Conservation (phyloP, 257 asterid species). For the Solanum gracilifrons region DNA sequence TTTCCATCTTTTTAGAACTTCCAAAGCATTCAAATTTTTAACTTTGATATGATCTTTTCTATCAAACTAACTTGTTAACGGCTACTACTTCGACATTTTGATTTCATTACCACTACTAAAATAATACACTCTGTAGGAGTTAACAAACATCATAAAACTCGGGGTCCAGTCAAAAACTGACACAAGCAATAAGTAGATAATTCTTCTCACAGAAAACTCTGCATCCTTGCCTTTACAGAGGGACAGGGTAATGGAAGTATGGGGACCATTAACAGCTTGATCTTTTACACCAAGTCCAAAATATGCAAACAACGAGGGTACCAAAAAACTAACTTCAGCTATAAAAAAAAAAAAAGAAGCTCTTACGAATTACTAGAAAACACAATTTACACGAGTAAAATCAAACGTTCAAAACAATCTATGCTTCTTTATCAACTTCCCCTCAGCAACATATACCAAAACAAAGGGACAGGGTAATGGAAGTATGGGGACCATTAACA, state of each 20-base stretch:
- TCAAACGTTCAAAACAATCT: not conserved
- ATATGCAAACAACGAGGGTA: not conserved
- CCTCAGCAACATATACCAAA: not conserved
- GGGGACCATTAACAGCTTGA: not conserved
- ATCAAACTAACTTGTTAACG: not conserved
- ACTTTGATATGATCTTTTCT: not conserved
- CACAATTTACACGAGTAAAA: not conserved
- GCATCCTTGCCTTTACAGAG: not conserved
- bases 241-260: not conserved
- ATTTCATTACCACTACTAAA: not conserved
- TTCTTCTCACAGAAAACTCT: not conserved
- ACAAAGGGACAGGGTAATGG: not conserved
- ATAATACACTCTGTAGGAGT: not conserved
- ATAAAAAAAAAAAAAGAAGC: not conserved
- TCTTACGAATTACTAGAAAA: not conserved
- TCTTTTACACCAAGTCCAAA: not conserved
- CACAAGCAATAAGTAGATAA: not conserved
- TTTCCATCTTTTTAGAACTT: not conserved
- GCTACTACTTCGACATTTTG: not conserved
- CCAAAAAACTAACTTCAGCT: not conserved
- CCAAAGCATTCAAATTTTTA: not conserved
- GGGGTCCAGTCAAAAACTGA: not conserved
- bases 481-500: not conserved
- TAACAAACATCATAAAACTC: not conserved
- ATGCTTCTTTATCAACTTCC: not conserved